Base-by-base conservation (phyloP, 805 yeast species). In the Pichia exigua region DNA sequence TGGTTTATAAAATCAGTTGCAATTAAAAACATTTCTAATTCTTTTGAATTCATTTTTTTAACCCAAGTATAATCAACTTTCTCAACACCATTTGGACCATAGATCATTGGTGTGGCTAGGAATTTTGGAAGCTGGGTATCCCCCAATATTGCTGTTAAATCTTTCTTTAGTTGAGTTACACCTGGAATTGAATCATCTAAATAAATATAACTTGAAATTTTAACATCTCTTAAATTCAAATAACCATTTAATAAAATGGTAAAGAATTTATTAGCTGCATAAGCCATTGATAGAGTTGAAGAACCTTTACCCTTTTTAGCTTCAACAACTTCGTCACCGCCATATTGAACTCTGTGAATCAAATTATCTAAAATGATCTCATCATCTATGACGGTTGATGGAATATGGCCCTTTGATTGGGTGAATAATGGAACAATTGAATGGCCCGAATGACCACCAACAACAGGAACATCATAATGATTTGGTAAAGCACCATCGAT, bases 391-490 rank as follows among this genome's bases (percentile, higher is more conserved):
- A 63, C 70, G 55, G 50, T 55, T 47, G 43, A 51, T 57, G 59
- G 59, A 49, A 54, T 58, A 54, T 58, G 57, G 11, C 64, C 72
- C 50, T 64, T 65, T 63, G 62, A 63, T 24, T 65, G 61, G 40
- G 90, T 78, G 66, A 84, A 79, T 59, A 90, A 75, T 50, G 97
- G 97, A 42, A 90, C 94, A 65, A 90, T 90, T 47, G 97, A 90
- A 65, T 85, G 92, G 58, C 97, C 97, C 32, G 96, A 87, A 75
- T 90, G 97, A 49, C 97, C 97, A 56, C 97, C 97, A 59, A 90
- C 74, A 49, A 91, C 96, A 21, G 89, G 83, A 50, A 88, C 73
- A 59, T 76, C 77, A 57, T 73, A 76, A 58, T 77, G 73, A 48
- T 87, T 75, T 56, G 80, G 74, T 56, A 73, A 70, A 22, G 59